Percentiles rank a stretch among this genome's conserved stretches.
Evolutionary conservation across 2,329 filamentous ascomycete species (phyloP).

Genomic region (Phoma sp.): DNA sequence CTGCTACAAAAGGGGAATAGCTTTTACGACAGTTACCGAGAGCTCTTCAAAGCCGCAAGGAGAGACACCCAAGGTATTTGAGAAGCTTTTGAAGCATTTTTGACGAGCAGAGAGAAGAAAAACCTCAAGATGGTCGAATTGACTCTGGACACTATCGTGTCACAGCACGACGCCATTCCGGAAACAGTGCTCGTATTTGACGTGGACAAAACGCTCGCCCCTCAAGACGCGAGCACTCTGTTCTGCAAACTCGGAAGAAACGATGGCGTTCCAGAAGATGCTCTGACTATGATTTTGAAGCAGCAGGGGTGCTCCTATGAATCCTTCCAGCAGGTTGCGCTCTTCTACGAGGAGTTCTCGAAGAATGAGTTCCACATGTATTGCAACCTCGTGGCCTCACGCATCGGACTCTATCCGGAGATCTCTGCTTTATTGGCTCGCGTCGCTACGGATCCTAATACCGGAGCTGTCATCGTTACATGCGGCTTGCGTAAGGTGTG

Average conservation of each 20-base stretch:
- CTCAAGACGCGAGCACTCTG: conserved; percentile 57
- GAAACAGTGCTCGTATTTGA: conserved; percentile 63
- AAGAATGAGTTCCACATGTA: too few species aligned
- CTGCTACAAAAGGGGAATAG: too few species aligned
- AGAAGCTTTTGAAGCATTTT: too few species aligned
- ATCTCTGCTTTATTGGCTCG: conserved; percentile 53
- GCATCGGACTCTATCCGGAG: conserved; percentile 55
- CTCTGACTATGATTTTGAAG: too few species aligned
- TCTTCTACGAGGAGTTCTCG: conserved; percentile 56
- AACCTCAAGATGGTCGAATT: too few species aligned
- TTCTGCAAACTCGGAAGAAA: conserved; percentile 53
- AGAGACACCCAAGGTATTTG: too few species aligned
- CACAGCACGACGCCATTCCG: conserved; percentile 13
- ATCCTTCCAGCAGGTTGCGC: conserved; percentile 61
- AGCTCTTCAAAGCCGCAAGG: too few species aligned
- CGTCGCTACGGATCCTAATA: conserved; percentile 39
- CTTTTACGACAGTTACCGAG: too few species aligned
- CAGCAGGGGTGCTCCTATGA: conserved; percentile 56
- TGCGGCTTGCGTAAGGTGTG: conserved; percentile 62
- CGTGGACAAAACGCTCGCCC: conserved; percentile 62
- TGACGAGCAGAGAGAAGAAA: too few species aligned
- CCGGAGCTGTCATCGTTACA: conserved; percentile 60
- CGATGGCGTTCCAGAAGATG: too few species aligned
- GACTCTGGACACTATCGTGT: background rate
- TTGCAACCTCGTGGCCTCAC: conserved; percentile 56